Evolutionary conservation across 2,329 filamentous ascomycete species (phyloP).

Genomic region (Colletotrichum sidae): DNA sequence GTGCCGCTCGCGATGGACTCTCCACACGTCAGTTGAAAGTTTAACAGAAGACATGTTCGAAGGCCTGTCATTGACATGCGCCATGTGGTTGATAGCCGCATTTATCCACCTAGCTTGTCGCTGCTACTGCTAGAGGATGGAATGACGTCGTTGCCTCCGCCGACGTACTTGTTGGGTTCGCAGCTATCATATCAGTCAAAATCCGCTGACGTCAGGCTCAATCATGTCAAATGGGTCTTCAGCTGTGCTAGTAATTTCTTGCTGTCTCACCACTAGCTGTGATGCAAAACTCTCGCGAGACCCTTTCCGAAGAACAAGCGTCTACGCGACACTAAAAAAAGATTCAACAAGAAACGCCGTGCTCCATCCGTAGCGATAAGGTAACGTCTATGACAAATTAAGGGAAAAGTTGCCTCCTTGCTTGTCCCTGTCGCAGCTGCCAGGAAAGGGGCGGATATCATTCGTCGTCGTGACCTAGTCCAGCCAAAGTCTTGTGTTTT

Average conservation of each 20-base stretch:
- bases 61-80: constrained; percentile 12
- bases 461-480: constrained; percentile 33
- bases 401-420: constrained; percentile 27
- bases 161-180: no score
- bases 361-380: constrained; percentile 27
- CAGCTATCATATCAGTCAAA: no score
- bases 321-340: constrained; percentile 12
- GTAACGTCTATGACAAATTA: constrained; percentile 32
- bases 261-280: not conserved
- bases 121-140: not conserved
- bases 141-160: not conserved
- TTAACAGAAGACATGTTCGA: constrained; percentile 1
- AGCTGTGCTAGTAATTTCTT: no score
- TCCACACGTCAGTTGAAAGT: constrained; percentile 16
- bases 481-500: constrained; percentile 33
- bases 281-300: constrained; percentile 1
- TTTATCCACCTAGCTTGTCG: not conserved
- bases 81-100: constrained; percentile 25
- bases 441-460: constrained; percentile 34
- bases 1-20: constrained; percentile 25
- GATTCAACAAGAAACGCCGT: constrained; percentile 21
- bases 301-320: constrained; percentile 1
- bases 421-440: constrained; percentile 29
- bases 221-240: no score
- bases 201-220: no score